Evolutionary conservation across 768 basidiomycete genomes (phyloP), one percentile per base, ranked within the genome.

Genomic region (Tricholoma bakamatsutake): DNA sequence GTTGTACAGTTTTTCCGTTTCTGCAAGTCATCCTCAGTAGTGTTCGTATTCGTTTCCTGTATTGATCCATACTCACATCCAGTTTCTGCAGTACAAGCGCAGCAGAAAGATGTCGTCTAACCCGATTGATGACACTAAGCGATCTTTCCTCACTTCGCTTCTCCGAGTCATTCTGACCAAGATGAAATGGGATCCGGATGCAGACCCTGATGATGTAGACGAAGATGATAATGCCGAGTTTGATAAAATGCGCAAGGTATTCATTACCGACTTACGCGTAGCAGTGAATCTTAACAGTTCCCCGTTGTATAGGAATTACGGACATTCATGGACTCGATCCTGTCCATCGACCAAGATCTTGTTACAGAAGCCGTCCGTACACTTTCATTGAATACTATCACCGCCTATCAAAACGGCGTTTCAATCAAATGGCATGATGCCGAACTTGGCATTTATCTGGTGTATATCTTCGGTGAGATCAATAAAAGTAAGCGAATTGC

Each of bases 381-480:
- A 5, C 79, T 93, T 28, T 85, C 92, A 9, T 68, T 89, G 57
- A 80, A 80, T 57, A 95, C 91, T 0, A 78, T 97, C 31, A 80
- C 86, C 5, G 78, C 83, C 1, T 89, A 87, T 62, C 77, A 79
- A 50, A 85, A 73, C 57, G 83, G 88, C 0, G 69, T 80, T 0
- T 66, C 76, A 15, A 69, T 97, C 34, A 81, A 88, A 57, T 98
- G 97, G 97, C 85, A 93, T 62, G 88, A 95, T 59, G 92, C 90
- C 2, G 97, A 99, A 69, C 79, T 98, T 17, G 93, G 91, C 0
- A 75, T 96, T n/a, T 93, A 93, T 68, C 78, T 98, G 24, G 85
- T 98, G 9, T 98, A 85, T 66, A 89, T 96, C 33, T 98, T 91
- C 63, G 96, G 96, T 42, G 94, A 97, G 68, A 83, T 96, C 61